phyloP scores from a whole-genome alignment of 78 protist genomes.

The Paratrimastix pyriformis region DNA sequence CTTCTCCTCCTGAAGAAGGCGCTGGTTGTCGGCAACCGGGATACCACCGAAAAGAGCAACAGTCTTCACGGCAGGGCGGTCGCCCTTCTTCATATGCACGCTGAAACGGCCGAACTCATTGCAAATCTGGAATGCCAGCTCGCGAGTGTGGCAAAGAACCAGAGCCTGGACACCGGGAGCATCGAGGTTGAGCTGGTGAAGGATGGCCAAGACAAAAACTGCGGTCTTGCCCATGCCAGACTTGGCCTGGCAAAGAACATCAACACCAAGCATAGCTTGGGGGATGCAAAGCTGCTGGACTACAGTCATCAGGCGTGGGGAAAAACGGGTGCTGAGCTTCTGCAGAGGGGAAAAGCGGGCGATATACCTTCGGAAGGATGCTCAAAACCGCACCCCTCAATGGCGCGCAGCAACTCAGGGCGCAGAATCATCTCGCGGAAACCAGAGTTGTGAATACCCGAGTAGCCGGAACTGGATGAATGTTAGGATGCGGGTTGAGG shows the following conservation, averaged over 20 bases:
- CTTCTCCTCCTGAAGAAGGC: constrained; percentile 27
- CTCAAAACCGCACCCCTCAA: constrained; percentile 93
- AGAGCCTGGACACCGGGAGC: constrained; percentile 24
- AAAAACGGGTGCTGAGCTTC: background rate
- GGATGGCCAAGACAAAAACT: constrained; percentile 87
- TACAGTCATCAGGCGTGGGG: background rate
- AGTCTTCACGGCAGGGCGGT: constrained; percentile 56
- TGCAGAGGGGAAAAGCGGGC: background rate
- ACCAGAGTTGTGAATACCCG: constrained; percentile 60
- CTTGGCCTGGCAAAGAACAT: constrained; percentile 91
- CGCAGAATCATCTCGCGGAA: constrained; percentile 91
- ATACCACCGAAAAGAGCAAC: constrained; percentile 90
- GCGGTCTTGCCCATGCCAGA: constrained; percentile 99
- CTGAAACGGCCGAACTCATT: constrained; percentile 89
- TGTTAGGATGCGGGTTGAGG: no score
- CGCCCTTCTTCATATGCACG: constrained; percentile 44
- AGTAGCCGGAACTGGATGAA: no score
- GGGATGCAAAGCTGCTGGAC: constrained; percentile 95
- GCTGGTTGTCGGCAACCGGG: constrained; percentile 36
- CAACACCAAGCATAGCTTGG: constrained; percentile 86
- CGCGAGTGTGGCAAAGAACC: constrained; percentile 91
- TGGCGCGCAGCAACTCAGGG: constrained; percentile 85
- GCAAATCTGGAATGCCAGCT: constrained; percentile 91
- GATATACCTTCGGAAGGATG: constrained; percentile 85
- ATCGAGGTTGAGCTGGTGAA: constrained; percentile 69